phyloP scores from a whole-genome alignment of 345 rosid species.

The Hypericum perforatum region DNA sequence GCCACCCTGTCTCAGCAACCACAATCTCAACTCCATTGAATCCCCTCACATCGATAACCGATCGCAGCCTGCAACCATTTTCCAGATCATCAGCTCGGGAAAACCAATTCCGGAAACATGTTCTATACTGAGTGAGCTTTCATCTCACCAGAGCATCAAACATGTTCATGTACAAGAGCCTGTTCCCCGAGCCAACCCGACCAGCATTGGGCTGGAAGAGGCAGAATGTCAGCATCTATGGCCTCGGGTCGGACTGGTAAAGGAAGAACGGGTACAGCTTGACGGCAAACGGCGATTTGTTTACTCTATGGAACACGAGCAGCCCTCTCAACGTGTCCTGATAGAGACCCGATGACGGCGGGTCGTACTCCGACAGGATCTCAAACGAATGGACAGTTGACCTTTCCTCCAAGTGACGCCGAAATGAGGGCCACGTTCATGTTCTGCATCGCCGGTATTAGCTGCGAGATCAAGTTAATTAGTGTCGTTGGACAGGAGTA shows the following conservation, averaged over 20 bases:
- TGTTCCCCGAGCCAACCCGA: constrained; percentile 49
- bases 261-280: constrained; percentile 93
- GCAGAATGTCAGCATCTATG: constrained; percentile 69
- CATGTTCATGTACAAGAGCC: constrained; percentile 85
- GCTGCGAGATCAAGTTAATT: constrained; percentile 43
- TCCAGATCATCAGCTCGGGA: too few species aligned
- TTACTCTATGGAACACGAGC: constrained; percentile 49
- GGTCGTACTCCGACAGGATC: constrained; percentile 52
- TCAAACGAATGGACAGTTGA: constrained; percentile 79
- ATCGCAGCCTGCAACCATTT: constrained; percentile 61
- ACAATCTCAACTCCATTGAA: constrained; percentile 69
- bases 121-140: neutral
- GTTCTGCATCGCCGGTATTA: constrained; percentile 78
- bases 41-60: constrained; percentile 56
- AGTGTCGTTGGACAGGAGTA: constrained; percentile 34
- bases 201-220: too few species aligned
- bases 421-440: constrained; percentile 58
- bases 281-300: constrained; percentile 66
- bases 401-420: constrained; percentile 47
- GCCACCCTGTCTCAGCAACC: constrained; percentile 98
- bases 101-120: neutral
- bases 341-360: constrained; percentile 54
- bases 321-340: constrained; percentile 55
- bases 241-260: constrained; percentile 56
- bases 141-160: constrained; percentile 84